These are phyloP conservation scores for Aspergillus coremiiformis DNA, from an alignment of 495 filamentous ascomycete species.

Conservation along the genomic window DNA sequence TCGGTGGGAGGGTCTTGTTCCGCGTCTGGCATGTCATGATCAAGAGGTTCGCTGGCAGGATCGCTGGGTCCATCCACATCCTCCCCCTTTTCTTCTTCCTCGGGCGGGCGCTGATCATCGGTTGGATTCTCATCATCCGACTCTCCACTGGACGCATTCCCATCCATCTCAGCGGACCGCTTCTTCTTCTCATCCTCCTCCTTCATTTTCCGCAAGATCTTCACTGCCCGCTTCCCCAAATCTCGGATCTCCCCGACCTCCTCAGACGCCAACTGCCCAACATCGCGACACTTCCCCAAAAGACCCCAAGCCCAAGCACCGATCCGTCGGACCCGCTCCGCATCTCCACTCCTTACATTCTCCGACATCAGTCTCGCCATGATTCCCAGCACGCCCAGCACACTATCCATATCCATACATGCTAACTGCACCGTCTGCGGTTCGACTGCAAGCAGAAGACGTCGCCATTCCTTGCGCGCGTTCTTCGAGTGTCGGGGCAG, in stretches of 20 bases:
- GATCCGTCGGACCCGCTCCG: slow-evolving; percentile 42
- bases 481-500: slow-evolving; percentile 39
- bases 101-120: slow-evolving; percentile 2
- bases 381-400: slow-evolving; percentile 45
- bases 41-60: slow-evolving; percentile 9
- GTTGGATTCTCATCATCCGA: slow-evolving; percentile 8
- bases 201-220: slow-evolving; percentile 37
- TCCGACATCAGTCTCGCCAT: slow-evolving; percentile 38
- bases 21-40: slow-evolving; percentile 20
- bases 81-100: slow-evolving; percentile 11
- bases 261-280: slow-evolving; percentile 40
- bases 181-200: slow-evolving; percentile 28
- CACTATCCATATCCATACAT: slow-evolving; percentile 55
- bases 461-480: slow-evolving; percentile 40
- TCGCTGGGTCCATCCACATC: slow-evolving; percentile 3
- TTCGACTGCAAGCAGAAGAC: slow-evolving; percentile 46
- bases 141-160: slow-evolving; percentile 19
- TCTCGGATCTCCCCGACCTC: slow-evolving; percentile 46
- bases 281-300: slow-evolving; percentile 40
- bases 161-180: slow-evolving; percentile 20
- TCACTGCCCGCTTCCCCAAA: slow-evolving; percentile 41
- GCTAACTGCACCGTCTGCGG: slow-evolving; percentile 63
- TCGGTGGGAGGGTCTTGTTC: slow-evolving; percentile 15
- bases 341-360: slow-evolving; percentile 31
- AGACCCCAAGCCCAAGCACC: slow-evolving; percentile 47